Evolutionary conservation across 768 basidiomycete species (phyloP), one percentile per base, ranked within the genome.

Genomic region (Russula abietina): DNA sequence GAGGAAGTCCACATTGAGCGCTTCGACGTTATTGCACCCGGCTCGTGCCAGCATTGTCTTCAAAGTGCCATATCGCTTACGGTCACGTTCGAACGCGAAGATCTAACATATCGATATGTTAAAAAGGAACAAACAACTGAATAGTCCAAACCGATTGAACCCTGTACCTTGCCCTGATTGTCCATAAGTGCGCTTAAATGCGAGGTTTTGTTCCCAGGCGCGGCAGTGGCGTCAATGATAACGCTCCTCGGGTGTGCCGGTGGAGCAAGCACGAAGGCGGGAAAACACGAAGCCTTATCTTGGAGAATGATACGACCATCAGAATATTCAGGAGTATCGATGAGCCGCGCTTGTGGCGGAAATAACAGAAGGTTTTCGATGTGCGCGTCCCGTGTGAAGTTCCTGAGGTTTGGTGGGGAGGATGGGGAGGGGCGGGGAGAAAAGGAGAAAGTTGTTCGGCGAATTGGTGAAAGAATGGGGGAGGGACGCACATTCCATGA

Each of bases 231-330:
- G 73, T 98, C 96, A 45, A 98, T 89, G 33, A 93, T 90, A 52
- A 81, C 77, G 58, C 76, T 74, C 46, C 78, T 72, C 24, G 83
- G 78, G 22, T 70, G 72, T 2, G 78, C 74, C 12, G 87, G 88
- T 48, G 91, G 89, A 24, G 85, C 81, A n/a, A 99, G 83, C 7
- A 98, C 82, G 62, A 85, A 77, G 0, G 96, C 93, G 19, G 97
- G 93, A 73, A 99, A 93, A 74, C 97, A 99, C 60, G 93, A 96
- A 22, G 97, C 96, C 72, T 98, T 98, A 74, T 99, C 97, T 74
- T 99, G 97, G 7, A 98, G 76, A 64, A 99, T 95, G 38, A 98
- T 76, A 62, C 86, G 90, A 30, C 94, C 93, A 36, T 81, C 76
- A 66, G 78, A 78, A 74, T 94, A 97, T 24, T 85, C 80, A 3